Percentiles rank a stretch among this genome's conserved stretches.
Evolutionary conservation across 106 monocot species (phyloP).

Genomic region (Alisma plantagoaquatica): DNA sequence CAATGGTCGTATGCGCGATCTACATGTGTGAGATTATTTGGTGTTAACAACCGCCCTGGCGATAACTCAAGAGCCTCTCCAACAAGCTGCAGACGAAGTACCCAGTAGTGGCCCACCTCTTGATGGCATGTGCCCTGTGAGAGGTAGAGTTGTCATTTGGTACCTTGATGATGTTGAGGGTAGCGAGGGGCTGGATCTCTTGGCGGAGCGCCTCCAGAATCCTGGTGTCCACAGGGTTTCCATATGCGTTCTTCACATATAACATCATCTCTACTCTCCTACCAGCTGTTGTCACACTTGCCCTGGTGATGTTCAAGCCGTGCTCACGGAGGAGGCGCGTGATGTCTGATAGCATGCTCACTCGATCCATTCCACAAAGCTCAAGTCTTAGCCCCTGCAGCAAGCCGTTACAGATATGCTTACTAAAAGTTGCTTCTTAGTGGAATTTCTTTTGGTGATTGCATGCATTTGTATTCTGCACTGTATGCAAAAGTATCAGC

Average conservation of each 20-base stretch:
- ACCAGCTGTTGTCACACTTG: constrained; percentile 65
- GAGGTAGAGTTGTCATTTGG: constrained; percentile 9
- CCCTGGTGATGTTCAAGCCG: constrained; percentile 58
- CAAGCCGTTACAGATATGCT: too few species aligned
- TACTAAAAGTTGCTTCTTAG: too few species aligned
- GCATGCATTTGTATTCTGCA: too few species aligned
- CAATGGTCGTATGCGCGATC: too few species aligned
- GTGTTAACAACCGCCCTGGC: too few species aligned
- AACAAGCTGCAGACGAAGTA: constrained; percentile 66
- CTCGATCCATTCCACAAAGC: constrained; percentile 72
- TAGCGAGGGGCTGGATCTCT: constrained; percentile 65
- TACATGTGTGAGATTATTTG: too few species aligned
- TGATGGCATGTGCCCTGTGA: constrained; percentile 24
- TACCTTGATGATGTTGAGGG: constrained; percentile 70
- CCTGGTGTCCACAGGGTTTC: constrained; percentile 54
- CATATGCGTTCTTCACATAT: constrained; percentile 76
- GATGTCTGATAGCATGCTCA: constrained; percentile 86
- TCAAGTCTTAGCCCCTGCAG: constrained; percentile 75
- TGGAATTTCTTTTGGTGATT: too few species aligned
- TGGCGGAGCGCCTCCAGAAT: constrained; percentile 54
- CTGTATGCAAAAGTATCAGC: too few species aligned
- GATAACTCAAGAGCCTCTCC: constrained; percentile 41
- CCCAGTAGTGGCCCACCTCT: constrained; percentile 38
- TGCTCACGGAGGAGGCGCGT: constrained; percentile 82
- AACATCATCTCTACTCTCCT: constrained; percentile 66